phyloP scores from a whole-genome alignment of 352 stramenopile genomes.

The Phytopythium aichiense region DNA sequence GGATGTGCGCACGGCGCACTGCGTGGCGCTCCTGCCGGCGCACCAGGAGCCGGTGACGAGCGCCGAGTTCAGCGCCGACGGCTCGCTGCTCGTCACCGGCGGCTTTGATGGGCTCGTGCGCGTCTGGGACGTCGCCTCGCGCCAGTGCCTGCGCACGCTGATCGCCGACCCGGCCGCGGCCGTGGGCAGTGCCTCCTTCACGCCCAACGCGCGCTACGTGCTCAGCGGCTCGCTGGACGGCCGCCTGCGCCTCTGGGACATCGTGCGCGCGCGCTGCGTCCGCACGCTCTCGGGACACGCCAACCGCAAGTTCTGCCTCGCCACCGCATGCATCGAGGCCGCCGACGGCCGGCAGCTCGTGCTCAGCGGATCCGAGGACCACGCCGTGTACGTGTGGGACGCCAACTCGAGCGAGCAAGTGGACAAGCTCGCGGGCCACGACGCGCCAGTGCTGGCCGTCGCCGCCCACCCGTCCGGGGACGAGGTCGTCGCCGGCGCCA shows the following conservation, averaged over 20 bases:
- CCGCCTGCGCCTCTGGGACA: slow-evolving; percentile 90
- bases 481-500: slow-evolving; percentile 76
- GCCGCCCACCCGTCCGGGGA: slow-evolving; percentile 59
- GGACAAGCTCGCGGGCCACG: slow-evolving; percentile 56
- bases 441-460: slow-evolving; percentile 87
- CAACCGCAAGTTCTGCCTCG: slow-evolving; percentile 87
- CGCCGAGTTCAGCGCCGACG: slow-evolving; percentile 93
- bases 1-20: slow-evolving; percentile 92
- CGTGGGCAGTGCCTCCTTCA: slow-evolving; percentile 86
- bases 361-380: slow-evolving; percentile 92
- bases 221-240: slow-evolving; percentile 91
- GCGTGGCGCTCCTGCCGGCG: slow-evolving; percentile 83
- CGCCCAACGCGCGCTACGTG: slow-evolving; percentile 93
- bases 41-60: slow-evolving; percentile 96
- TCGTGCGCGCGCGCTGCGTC: slow-evolving; percentile 52
- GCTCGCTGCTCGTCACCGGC: slow-evolving; percentile 88
- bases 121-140: slow-evolving; percentile 96
- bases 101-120: slow-evolving; percentile 81
- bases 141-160: slow-evolving; percentile 94
- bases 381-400: slow-evolving; percentile 91
- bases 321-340: slow-evolving; percentile 70
- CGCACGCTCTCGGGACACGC: slow-evolving; percentile 69
- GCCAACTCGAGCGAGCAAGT: slow-evolving; percentile 73
- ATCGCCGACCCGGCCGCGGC: slow-evolving; percentile 57
- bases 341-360: slow-evolving; percentile 31